Percentiles rank a stretch among this genome's conserved stretches.
Conservation (phyloP, 2,329 filamentous ascomycete species). For the Calonectria ilicicola region DNA sequence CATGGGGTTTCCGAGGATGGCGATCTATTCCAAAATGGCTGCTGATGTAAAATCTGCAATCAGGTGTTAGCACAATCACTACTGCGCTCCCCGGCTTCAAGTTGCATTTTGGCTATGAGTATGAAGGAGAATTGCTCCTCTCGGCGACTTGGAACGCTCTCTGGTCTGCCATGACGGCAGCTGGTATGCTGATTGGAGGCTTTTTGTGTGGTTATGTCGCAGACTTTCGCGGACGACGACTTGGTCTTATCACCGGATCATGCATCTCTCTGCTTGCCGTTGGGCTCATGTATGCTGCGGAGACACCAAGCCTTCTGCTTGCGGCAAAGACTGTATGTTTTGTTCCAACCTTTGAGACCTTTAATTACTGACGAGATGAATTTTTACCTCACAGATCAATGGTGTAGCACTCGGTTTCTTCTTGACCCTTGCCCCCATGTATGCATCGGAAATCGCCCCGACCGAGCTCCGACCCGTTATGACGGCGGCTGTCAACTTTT, state of each 20-base stretch:
- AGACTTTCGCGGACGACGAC: neutral
- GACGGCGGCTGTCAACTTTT: constrained; percentile 4
- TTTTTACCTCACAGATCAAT: neutral
- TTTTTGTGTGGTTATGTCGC: constrained; percentile 1
- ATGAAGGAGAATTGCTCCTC: constrained; percentile 1
- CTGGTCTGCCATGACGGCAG: constrained; percentile 10
- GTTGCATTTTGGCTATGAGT: constrained; percentile 5
- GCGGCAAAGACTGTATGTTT: constrained; percentile 3
- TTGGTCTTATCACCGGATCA: neutral
- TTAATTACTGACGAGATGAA: neutral
- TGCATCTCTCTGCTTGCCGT: neutral
- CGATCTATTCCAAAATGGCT: neutral
- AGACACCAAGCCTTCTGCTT: neutral
- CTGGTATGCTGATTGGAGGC: constrained; percentile 4
- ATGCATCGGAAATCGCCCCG: constrained; percentile 8
- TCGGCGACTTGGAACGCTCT: constrained; percentile 8
- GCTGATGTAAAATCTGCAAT: neutral
- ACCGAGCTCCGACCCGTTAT: neutral
- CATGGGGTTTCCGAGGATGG: neutral
- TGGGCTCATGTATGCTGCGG: neutral
- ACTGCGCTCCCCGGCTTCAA: constrained; percentile 4
- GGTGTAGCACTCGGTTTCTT: constrained; percentile 10
- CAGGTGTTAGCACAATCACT: constrained; percentile 4
- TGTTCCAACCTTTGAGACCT: neutral
- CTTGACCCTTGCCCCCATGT: constrained; percentile 10